A percentile compares a stretch with the other conserved stretches of the same genome.
phyloP scores from a whole-genome alignment of 176 grass and related monocot species.

The Triticum monococcum region DNA sequence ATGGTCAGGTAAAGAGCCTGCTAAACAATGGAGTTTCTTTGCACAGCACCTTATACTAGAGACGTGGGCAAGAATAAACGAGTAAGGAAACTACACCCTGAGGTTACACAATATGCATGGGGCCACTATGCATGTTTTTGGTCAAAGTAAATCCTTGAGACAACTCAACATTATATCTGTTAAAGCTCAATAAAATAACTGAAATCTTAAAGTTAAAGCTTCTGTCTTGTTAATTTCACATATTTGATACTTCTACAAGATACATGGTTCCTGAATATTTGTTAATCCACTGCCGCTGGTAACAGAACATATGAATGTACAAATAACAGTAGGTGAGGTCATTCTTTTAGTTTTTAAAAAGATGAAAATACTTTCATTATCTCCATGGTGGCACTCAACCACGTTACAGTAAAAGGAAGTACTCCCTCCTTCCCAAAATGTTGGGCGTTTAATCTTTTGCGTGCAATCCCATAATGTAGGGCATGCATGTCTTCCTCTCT shows the following conservation, averaged over 20 bases:
- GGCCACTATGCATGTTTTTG: neutral
- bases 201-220: neutral
- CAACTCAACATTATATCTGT: neutral
- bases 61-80: neutral
- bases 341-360: neutral
- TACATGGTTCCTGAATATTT: neutral
- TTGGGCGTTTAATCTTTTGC: too few species aligned
- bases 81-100: neutral
- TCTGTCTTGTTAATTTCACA: neutral
- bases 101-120: neutral
- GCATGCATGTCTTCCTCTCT: too few species aligned
- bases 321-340: neutral
- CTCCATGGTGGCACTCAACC: neutral
- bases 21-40: neutral
- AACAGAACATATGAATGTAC: neutral
- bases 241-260: neutral
- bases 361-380: neutral
- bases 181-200: neutral
- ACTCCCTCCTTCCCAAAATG: too few species aligned
- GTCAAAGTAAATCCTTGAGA: neutral
- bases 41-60: neutral
- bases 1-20: neutral
- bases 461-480: too few species aligned
- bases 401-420: neutral
- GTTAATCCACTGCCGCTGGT: neutral